A percentile compares a stretch with the other conserved stretches of the same genome.
phyloP scores from a whole-genome alignment of 805 yeast species.

The Candida dendrica region DNA sequence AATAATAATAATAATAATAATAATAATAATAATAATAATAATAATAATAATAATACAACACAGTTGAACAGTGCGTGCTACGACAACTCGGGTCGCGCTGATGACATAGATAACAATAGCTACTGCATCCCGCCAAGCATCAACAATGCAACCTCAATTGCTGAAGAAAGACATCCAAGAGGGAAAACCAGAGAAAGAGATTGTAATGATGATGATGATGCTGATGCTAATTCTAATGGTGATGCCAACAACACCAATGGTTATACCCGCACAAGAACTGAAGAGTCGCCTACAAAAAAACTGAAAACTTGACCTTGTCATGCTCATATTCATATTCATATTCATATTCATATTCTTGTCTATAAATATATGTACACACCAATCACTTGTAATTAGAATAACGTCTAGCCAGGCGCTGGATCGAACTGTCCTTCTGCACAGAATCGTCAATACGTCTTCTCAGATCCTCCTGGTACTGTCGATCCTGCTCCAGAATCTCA shows the following conservation, averaged over 20 bases:
- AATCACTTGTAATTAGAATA: background rate
- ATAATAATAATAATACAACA: background rate
- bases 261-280: background rate
- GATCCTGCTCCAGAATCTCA: conserved; percentile 40
- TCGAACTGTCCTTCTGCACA: background rate
- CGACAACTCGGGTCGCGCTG: background rate
- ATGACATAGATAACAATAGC: background rate
- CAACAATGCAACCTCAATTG: background rate
- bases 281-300: conserved; percentile 1
- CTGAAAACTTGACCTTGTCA: background rate
- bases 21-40: too few species aligned
- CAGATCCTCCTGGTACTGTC: conserved; percentile 37
- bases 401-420: background rate
- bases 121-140: background rate
- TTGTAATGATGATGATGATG: background rate
- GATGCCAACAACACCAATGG: too few species aligned
- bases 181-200: background rate
- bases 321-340: background rate
- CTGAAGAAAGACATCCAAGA: background rate
- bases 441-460: conserved; percentile 25
- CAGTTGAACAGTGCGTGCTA: background rate
- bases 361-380: too few species aligned
- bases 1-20: too few species aligned
- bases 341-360: background rate
- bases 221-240: too few species aligned